phyloP scores from a whole-genome alignment of 1,284 basidiomycete species.

The Ustilago vetiveriae region DNA sequence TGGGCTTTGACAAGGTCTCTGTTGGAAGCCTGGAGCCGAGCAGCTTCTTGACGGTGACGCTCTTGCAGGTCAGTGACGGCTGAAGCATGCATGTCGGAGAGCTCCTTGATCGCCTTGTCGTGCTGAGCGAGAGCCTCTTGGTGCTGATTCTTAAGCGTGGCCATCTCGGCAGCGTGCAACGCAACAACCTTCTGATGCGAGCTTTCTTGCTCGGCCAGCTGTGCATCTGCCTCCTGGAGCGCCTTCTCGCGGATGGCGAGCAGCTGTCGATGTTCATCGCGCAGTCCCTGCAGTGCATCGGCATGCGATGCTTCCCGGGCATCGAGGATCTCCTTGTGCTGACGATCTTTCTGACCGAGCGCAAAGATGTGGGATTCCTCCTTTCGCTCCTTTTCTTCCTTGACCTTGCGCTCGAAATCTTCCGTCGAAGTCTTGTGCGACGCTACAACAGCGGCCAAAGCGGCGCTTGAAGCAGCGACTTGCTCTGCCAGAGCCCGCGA shows the following conservation, averaged over 20 bases:
- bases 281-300: slow-evolving; percentile 15
- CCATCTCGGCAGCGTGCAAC: slow-evolving; percentile 13
- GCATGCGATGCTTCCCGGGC: slow-evolving; percentile 33
- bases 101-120: slow-evolving; percentile 11
- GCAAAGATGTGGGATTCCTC: slow-evolving; percentile 41
- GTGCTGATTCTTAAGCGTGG: slow-evolving; percentile 12
- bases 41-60: slow-evolving; percentile 8
- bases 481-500: slow-evolving; percentile 53
- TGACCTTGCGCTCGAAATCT: slow-evolving; percentile 33
- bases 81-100: slow-evolving; percentile 8
- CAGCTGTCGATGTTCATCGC: slow-evolving; percentile 31
- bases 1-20: slow-evolving; percentile 15
- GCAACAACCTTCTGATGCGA: slow-evolving; percentile 9
- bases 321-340: slow-evolving; percentile 34
- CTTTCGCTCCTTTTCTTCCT: slow-evolving; percentile 38
- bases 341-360: slow-evolving; percentile 42
- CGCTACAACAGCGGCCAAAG: slow-evolving; percentile 42
- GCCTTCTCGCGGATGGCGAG: slow-evolving; percentile 25
- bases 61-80: slow-evolving; percentile 12
- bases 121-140: slow-evolving; percentile 5
- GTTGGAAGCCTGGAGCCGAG: slow-evolving; percentile 9
- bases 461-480: slow-evolving; percentile 47
- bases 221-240: slow-evolving; percentile 28
- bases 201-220: slow-evolving; percentile 19
- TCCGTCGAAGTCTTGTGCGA: slow-evolving; percentile 45